A percentile compares a stretch with the other conserved stretches of the same genome.
Evolutionary conservation across 805 yeast genomes (phyloP).

Genomic region (Teunomyces stri): DNA sequence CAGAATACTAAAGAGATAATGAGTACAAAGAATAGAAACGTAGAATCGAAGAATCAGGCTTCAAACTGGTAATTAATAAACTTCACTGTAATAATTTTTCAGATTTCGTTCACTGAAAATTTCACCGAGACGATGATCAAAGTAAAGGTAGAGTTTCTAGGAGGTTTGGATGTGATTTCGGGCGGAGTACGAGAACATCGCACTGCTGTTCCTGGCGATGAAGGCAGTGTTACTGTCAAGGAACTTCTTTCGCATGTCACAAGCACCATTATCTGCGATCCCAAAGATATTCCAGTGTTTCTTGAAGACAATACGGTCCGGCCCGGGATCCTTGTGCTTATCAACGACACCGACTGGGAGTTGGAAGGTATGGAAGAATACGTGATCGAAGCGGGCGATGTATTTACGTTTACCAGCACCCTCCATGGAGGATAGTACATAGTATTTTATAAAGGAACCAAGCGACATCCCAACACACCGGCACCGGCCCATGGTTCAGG

Average conservation of each 20-base stretch:
- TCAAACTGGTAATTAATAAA: too few relatives aligned
- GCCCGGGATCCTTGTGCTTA: slow-evolving; percentile 88
- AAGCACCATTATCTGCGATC: slow-evolving; percentile 52
- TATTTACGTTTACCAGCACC: slow-evolving; percentile 85
- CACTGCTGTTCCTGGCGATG: slow-evolving; percentile 42
- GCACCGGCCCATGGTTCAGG: slow-evolving; percentile 66
- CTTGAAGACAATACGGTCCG: slow-evolving; percentile 79
- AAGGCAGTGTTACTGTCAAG: slow-evolving; percentile 41
- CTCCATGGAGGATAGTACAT: slow-evolving; percentile 79
- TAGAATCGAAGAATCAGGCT: too few relatives aligned
- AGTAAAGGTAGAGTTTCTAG: slow-evolving; percentile 49
- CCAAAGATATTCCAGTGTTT: slow-evolving; percentile 68
- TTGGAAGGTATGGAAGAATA: slow-evolving; percentile 85
- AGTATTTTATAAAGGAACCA: slow-evolving; percentile 40
- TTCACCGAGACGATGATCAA: slow-evolving; percentile 16
- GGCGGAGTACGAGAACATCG: slow-evolving; percentile 54
- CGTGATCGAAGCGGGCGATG: slow-evolving; percentile 71
- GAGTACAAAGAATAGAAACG: too few relatives aligned
- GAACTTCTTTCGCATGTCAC: slow-evolving; percentile 59
- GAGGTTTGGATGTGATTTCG: slow-evolving; percentile 84
- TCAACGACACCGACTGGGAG: slow-evolving; percentile 97
- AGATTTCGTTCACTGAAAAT: too few relatives aligned
- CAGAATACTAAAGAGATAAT: too few relatives aligned
- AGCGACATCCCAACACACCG: slow-evolving; percentile 68
- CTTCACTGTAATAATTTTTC: too few relatives aligned